Conservation (phyloP, 495 filamentous ascomycete genomes). For the Cryomyces antarcticus region DNA sequence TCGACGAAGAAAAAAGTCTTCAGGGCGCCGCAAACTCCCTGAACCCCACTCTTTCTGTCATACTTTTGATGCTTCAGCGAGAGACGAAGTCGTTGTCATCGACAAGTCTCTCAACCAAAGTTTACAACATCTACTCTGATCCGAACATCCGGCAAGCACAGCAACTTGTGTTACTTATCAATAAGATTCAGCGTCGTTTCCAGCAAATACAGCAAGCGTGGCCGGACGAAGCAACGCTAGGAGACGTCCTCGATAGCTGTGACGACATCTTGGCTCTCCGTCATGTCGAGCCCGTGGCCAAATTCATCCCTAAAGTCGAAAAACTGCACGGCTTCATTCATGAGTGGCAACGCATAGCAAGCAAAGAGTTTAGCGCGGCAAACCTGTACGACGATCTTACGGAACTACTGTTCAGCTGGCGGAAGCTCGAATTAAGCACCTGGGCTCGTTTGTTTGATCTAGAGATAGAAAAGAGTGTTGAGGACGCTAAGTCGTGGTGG, state of each 20-base stretch:
- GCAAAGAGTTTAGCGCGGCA: conserved; percentile 48
- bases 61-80: conserved; percentile 33
- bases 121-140: conserved; percentile 81
- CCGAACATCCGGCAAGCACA: conserved; percentile 52
- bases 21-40: too few species aligned
- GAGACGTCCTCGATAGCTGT: conserved; percentile 55
- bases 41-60: too few species aligned
- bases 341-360: conserved; percentile 86
- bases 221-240: conserved; percentile 55
- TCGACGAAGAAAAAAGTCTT: too few species aligned
- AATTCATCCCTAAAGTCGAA: conserved; percentile 63
- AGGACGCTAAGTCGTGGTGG: conserved; percentile 81
- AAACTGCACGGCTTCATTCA: conserved; percentile 62
- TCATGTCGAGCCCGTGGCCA: conserved; percentile 71
- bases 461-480: conserved; percentile 51
- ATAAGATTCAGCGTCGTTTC: conserved; percentile 47
- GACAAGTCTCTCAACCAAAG: conserved; percentile 13
- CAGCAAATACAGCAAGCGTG: conserved; percentile 42
- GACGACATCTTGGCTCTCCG: conserved; percentile 51
- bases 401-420: conserved; percentile 59
- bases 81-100: conserved; percentile 4
- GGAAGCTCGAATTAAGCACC: conserved; percentile 70
- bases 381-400: conserved; percentile 56
- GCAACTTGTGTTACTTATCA: conserved; percentile 43
- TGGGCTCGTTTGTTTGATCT: conserved; percentile 83